Evolutionary conservation across 202 grass and related monocot species (phyloP).

Genomic region (Sporobolus alterniflorus): DNA sequence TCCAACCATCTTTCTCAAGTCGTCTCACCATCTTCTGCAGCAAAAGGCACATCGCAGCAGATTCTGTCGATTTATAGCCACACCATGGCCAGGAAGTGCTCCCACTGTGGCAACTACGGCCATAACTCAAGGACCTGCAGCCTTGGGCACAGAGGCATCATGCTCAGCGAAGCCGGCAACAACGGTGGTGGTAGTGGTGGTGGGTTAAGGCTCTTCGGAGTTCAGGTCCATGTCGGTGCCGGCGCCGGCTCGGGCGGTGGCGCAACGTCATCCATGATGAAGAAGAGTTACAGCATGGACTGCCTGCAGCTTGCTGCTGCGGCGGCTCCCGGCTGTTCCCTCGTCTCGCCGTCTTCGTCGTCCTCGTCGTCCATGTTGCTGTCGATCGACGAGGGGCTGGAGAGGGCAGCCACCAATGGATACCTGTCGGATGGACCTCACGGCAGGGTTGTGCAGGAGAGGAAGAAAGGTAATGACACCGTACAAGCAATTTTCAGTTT

Average conservation of each 20-base stretch:
- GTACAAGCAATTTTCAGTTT: background rate
- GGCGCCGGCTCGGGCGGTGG: constrained; percentile 6
- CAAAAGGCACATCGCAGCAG: constrained; percentile 30
- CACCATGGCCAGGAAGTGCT: constrained; percentile 93
- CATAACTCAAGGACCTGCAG: constrained; percentile 85
- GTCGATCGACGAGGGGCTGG: constrained; percentile 63
- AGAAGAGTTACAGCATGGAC: constrained; percentile 85
- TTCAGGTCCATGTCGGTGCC: constrained; percentile 62
- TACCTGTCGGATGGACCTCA: constrained; percentile 86
- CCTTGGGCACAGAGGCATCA: constrained; percentile 26
- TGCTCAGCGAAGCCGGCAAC: constrained; percentile 35
- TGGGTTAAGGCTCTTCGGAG: constrained; percentile 76
- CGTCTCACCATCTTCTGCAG: constrained; percentile 41
- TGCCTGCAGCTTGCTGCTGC: constrained; percentile 57
- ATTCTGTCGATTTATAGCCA: constrained; percentile 66
- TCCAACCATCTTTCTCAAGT: constrained; percentile 52
- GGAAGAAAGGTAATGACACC: constrained; percentile 75
- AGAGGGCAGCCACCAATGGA: constrained; percentile 68
- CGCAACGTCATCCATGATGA: constrained; percentile 36
- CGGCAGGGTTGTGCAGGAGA: constrained; percentile 63
- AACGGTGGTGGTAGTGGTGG: background rate
- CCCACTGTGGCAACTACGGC: constrained; percentile 83
- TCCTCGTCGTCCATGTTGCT: constrained; percentile 72
- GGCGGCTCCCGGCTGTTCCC: constrained; percentile 27
- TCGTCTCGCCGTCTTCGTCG: constrained; percentile 53